Evolutionary conservation across 305 asterid species (phyloP).

Genomic region (Lippia alba): DNA sequence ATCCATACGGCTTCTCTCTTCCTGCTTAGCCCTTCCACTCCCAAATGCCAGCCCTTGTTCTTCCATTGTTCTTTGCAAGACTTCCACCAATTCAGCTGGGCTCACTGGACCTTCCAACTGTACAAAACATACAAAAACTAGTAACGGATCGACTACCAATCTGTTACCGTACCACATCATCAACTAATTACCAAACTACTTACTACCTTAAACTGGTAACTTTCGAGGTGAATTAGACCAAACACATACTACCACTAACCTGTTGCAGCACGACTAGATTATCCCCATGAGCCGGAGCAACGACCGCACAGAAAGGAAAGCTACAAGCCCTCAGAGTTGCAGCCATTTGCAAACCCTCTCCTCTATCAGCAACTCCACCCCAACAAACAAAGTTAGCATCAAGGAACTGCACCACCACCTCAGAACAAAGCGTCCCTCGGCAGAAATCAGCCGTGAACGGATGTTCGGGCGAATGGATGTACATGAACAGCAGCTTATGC

Average conservation of each 20-base stretch:
- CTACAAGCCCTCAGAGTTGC: conserved; percentile 46
- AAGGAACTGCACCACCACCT: conserved; percentile 76
- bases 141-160: background rate
- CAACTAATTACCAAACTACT: too few species aligned
- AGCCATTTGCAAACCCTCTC: conserved; percentile 73
- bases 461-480: conserved; percentile 76
- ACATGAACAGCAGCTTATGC: conserved; percentile 70
- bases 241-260: conserved; percentile 39
- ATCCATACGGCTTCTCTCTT: conserved; percentile 51
- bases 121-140: conserved; percentile 15
- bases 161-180: background rate
- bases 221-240: background rate
- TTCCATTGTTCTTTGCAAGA: conserved; percentile 71
- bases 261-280: conserved; percentile 76
- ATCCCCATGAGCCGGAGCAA: conserved; percentile 74
- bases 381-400: conserved; percentile 83
- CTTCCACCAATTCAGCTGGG: conserved; percentile 74
- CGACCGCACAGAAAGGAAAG: conserved; percentile 82
- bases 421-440: conserved; percentile 75
- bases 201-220: too few species aligned
- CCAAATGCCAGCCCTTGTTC: conserved; percentile 81
- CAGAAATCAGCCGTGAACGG: conserved; percentile 74
- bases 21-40: conserved; percentile 49
- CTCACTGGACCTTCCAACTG: conserved; percentile 87
- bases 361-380: conserved; percentile 67